These are phyloP conservation scores for Haplosporangium sp. DNA, from an alignment of 371 early-diverging fungal genomes.

Conservation along the genomic window DNA sequence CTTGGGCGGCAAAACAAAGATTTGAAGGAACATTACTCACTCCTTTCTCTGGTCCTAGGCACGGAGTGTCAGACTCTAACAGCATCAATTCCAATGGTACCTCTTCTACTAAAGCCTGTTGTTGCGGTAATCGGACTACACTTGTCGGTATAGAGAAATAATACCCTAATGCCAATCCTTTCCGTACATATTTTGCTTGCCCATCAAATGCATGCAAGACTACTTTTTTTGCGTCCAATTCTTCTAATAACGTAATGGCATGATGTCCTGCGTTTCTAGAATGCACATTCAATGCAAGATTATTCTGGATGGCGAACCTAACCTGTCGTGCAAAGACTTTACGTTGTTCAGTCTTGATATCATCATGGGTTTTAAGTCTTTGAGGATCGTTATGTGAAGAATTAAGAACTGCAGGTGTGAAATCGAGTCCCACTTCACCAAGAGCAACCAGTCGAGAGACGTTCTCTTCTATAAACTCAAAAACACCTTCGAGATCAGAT, in stretches of 20 bases:
- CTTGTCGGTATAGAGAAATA: constrained; percentile 73
- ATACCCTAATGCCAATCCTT: constrained; percentile 62
- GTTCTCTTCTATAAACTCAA: constrained; percentile 57
- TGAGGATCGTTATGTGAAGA: constrained; percentile 32
- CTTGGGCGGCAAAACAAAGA: constrained; percentile 61
- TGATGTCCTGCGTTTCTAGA: constrained; percentile 80
- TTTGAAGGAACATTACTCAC: constrained; percentile 68
- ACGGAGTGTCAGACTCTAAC: constrained; percentile 81
- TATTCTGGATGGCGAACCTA: constrained; percentile 61
- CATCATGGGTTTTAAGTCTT: constrained; percentile 50
- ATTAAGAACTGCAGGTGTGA: constrained; percentile 69
- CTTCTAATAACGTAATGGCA: constrained; percentile 67
- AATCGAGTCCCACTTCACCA: constrained; percentile 80
- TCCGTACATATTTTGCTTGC: constrained; percentile 61
- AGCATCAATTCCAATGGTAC: constrained; percentile 68
- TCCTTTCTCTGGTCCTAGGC: constrained; percentile 71
- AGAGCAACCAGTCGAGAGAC: constrained; percentile 55
- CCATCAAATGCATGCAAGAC: constrained; percentile 83
- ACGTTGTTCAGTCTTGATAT: constrained; percentile 65
- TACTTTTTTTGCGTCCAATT: constrained; percentile 61
- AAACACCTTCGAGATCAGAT: constrained; percentile 57
- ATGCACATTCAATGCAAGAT: constrained; percentile 76
- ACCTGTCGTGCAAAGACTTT: constrained; percentile 68
- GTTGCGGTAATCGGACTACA: constrained; percentile 62
- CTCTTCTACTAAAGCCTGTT: constrained; percentile 61